Conservation (phyloP, 1,284 basidiomycete species). For the Megacollybia platyphylla region DNA sequence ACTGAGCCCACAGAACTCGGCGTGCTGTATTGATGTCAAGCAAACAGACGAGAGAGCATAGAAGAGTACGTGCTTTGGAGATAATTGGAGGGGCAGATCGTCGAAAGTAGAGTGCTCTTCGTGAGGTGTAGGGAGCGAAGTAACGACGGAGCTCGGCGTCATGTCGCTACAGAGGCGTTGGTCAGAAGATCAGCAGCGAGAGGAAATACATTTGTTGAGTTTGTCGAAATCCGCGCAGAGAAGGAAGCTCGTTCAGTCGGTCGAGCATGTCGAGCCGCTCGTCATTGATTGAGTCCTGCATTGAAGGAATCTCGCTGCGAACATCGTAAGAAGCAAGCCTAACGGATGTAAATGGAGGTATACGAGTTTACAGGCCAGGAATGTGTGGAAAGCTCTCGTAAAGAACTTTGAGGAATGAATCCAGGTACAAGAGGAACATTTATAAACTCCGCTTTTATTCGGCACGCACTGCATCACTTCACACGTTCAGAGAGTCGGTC, state of each 20-base stretch:
- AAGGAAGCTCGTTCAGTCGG: conserved; percentile 7
- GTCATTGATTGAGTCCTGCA: conserved; percentile 1
- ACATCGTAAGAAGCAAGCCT: not conserved
- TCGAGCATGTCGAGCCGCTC: conserved; percentile 6
- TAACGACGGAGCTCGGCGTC: conserved; percentile 7
- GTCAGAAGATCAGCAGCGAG: conserved; percentile 1
- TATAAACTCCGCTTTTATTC: not conserved
- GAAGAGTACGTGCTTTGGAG: conserved; percentile 5
- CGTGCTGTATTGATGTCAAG: conserved; percentile 2
- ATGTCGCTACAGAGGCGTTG: conserved; percentile 6
- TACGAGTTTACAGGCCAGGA: not conserved
- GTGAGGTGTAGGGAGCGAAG: conserved; percentile 9
- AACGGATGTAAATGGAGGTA: not conserved
- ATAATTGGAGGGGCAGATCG: not conserved
- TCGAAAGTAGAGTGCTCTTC: conserved; percentile 3
- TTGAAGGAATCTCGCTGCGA: not conserved
- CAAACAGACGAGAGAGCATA: not conserved
- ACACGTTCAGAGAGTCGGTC: not conserved
- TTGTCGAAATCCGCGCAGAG: conserved; percentile 7
- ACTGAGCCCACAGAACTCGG: not conserved
- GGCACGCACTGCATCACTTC: not conserved
- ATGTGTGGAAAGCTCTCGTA: not conserved
- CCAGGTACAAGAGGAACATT: not conserved
- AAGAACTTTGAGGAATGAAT: not conserved
- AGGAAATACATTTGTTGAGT: conserved; percentile 8